Conservation (phyloP, 139 green algal species). For the Tetraselmis chui region DNA sequence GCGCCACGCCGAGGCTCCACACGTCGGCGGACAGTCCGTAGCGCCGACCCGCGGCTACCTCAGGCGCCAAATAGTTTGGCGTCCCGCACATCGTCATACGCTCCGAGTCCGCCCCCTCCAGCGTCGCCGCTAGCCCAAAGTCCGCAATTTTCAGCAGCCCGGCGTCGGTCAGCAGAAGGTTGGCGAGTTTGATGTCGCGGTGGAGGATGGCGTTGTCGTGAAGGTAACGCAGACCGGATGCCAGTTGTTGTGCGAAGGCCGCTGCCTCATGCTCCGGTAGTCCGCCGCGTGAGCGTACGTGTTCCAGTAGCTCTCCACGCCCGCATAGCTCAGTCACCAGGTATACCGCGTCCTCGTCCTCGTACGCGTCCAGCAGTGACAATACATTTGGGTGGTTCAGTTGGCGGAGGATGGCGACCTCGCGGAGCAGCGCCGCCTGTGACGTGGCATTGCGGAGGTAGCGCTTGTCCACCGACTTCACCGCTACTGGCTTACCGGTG, state of each 20-base stretch:
- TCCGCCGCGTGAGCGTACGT: conserved; percentile 6
- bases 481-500: not conserved
- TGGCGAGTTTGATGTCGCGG: conserved; percentile 15
- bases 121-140: conserved; percentile 17
- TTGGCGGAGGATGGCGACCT: not conserved
- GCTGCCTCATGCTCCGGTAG: conserved; percentile 7
- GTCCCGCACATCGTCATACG: conserved; percentile 20
- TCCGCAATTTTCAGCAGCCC: conserved; percentile 22
- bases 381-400: not conserved
- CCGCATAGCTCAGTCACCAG: conserved; percentile 21
- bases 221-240: not conserved
- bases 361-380: conserved; percentile 6
- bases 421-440: not conserved
- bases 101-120: conserved; percentile 19
- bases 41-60: conserved; percentile 5
- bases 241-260: conserved; percentile 4
- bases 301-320: conserved; percentile 14
- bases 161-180: conserved; percentile 12
- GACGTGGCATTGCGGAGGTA: not conserved
- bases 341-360: conserved; percentile 14
- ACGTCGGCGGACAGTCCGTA: conserved; percentile 18
- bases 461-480: conserved; percentile 1
- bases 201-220: conserved; percentile 14
- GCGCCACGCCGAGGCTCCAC: conserved; percentile 19
- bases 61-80: conserved; percentile 27